Evolutionary conservation across 371 early-diverging fungal genomes (phyloP), one percentile per base, ranked within the genome.

Genomic region (Syncephalastrum monosporum): DNA sequence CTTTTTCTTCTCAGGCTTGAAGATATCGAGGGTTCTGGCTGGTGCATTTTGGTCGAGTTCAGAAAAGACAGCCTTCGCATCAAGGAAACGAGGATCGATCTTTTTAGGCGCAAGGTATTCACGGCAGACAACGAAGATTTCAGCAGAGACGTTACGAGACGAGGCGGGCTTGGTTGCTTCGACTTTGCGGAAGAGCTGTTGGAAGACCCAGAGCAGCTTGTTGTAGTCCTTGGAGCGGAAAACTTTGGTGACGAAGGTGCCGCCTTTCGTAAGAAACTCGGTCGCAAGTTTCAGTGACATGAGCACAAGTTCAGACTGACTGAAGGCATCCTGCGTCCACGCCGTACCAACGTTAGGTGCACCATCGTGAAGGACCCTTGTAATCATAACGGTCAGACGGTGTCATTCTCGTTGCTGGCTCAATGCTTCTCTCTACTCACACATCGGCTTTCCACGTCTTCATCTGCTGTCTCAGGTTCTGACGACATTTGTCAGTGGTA

Each of bases 91-190:
- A 53, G 95, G 92, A 79, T 99, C 99, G 62, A 99, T 91, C 71
- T 92, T 90, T 67, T 96, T 95, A 43, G 98, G 97, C 4, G 96
- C 95, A 70, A 91, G 71, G 79, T 87, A 99, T 60, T 91, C 96
- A 38, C 89, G 82, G 79, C 99, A 99, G 5, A 99, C 96, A 46
- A 99, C 97, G 80, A 98, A 99, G 63, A 99, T 99, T 86, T 99
- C 99, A n/a, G 99, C 99, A 61, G 99, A 99, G 23, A 99, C 99
- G 60, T 92, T 96, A 84, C 99, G 90, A 52, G 98, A 98, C 45
- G 97, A 96, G n/a, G 98, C 89, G 14, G 99, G 99, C 77, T 99
- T 99, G 14, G 99, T 99, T 10, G 99, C 98, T 75, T 99, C 96
- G 60, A 99, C 99, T 62, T 90, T 92, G 45, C 83, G 82, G 81